phyloP scores from a whole-genome alignment of 2,329 filamentous ascomycete genomes.

The Xylariomycetidae sp. region DNA sequence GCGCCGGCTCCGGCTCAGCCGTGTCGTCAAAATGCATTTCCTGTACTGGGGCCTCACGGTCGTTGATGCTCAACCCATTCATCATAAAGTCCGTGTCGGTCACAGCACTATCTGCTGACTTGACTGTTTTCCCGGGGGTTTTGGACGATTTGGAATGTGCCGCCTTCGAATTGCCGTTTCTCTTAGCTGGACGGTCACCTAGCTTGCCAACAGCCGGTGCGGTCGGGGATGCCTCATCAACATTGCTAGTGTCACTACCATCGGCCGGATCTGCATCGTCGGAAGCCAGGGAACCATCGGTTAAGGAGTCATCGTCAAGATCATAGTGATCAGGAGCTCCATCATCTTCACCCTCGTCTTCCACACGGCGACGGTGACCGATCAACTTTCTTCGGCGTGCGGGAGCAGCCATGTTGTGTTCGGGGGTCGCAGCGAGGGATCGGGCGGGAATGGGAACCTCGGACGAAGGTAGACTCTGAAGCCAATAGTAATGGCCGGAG shows the following conservation, averaged over 20 bases:
- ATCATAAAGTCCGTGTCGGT: slow-evolving; percentile 58
- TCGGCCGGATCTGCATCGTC: slow-evolving; percentile 57
- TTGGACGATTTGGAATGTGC: slow-evolving; percentile 20
- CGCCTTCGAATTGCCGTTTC: slow-evolving; percentile 28
- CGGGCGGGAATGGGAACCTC: slow-evolving; percentile 7
- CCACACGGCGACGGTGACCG: slow-evolving; percentile 62
- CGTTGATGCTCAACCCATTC: slow-evolving; percentile 45
- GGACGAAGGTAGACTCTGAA: slow-evolving; percentile 7
- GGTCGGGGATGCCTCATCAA: slow-evolving; percentile 52
- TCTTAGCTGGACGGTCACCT: slow-evolving; percentile 24
- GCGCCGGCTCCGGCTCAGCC: slow-evolving; percentile 29
- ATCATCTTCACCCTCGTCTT: slow-evolving; percentile 69
- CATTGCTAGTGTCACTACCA: slow-evolving; percentile 61
- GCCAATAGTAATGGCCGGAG: slow-evolving; percentile 7
- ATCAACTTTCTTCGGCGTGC: slow-evolving; percentile 61
- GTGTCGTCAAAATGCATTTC: slow-evolving; percentile 43
- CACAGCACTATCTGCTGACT: slow-evolving; percentile 33
- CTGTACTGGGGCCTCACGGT: slow-evolving; percentile 35
- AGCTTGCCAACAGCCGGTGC: slow-evolving; percentile 27
- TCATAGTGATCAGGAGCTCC: slow-evolving; percentile 51
- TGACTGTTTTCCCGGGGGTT: slow-evolving; percentile 26
- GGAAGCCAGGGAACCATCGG: slow-evolving; percentile 58
- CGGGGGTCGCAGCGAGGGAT: slow-evolving; percentile 5
- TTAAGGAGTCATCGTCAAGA: slow-evolving; percentile 61
- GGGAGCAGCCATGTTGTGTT: slow-evolving; percentile 39